Evolutionary conservation across 2,329 filamentous ascomycete species (phyloP).

Genomic region (Botryosphaeria dothidea): DNA sequence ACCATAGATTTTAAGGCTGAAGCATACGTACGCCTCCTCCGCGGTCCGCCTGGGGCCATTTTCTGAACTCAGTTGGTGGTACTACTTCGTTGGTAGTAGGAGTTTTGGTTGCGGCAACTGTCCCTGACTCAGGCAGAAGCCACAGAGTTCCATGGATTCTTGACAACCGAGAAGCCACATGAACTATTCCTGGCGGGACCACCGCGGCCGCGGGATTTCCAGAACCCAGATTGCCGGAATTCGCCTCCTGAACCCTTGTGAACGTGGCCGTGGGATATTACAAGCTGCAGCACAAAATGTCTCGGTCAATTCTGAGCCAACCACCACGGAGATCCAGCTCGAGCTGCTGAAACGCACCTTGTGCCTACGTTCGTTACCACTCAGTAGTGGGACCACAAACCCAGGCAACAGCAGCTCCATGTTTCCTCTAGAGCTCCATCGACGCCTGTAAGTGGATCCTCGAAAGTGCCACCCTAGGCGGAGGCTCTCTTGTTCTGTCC

Average conservation of each 20-base stretch:
- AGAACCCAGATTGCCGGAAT: background rate
- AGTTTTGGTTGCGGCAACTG: background rate
- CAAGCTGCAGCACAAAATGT: background rate
- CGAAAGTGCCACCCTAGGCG: background rate
- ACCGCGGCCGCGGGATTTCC: background rate
- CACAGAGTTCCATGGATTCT: background rate
- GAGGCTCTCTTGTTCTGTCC: background rate
- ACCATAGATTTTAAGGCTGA: background rate
- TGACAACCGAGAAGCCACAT: background rate
- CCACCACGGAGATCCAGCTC: background rate
- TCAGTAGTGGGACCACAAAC: background rate
- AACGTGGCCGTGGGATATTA: background rate
- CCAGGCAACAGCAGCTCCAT: constrained; percentile 11
- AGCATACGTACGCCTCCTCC: background rate
- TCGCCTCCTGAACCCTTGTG: background rate
- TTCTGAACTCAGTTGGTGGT: constrained; percentile 7
- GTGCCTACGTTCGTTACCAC: background rate
- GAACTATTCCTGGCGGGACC: background rate
- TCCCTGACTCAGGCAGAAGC: constrained; percentile 1
- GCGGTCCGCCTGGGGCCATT: background rate
- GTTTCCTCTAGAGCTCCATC: background rate
- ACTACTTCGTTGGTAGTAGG: background rate
- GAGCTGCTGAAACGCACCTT: background rate
- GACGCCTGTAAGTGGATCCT: background rate
- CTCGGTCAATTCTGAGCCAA: background rate